Base-by-base conservation (phyloP, 2,329 filamentous ascomycete species). In the Diaporthe vexans region DNA sequence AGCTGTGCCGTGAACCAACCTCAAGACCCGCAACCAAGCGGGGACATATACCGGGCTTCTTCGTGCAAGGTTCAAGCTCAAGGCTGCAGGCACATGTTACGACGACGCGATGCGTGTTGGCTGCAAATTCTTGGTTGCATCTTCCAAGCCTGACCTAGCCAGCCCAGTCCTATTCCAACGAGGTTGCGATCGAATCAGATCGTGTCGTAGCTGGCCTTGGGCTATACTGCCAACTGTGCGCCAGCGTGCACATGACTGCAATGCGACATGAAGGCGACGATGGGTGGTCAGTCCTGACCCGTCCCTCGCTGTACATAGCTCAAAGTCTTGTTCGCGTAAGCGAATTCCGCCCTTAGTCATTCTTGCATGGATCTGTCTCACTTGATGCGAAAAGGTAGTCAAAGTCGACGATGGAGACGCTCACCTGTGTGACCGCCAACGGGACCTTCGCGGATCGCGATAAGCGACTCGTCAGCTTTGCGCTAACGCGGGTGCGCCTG, bases 401-500 rank as follows among this genome's bases (percentile, higher is more conserved):
- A 54, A 33, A 37, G 73, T 73, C 40, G 46, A 35, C 52, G 54
- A 71, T 24, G 72, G 29, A 52, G 65, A 71, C 48, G 46, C 46
- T 54, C 24, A 51, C 58, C 65, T 73, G 48, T 57, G 67, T 43
- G 57, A 59, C 73, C 24, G 40, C 58, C 40, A 74, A 57, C 61
- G 48, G 67, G 37, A 63, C 71, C 15, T 63, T 69, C 63, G 74
- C 71, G 71, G 54, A 75, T 73, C 71, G 74, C 74, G 74, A 75
- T 75, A 75, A 74, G 74, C 67, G 72, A 72, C 72, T 75, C 57
- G 72, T 68, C 67, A 52, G 69, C 40, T 54, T 52, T 67, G 59
- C 67, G 61, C 72, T 75, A 72, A 74, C 72, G 72, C 72, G 72
- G 61, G 74, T 75, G 72, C 59, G 72, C 67, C 72, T 69, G 65